These are phyloP conservation scores for Globisporangium orthogonon DNA, from an alignment of 352 stramenopile species.

Conservation along the genomic window DNA sequence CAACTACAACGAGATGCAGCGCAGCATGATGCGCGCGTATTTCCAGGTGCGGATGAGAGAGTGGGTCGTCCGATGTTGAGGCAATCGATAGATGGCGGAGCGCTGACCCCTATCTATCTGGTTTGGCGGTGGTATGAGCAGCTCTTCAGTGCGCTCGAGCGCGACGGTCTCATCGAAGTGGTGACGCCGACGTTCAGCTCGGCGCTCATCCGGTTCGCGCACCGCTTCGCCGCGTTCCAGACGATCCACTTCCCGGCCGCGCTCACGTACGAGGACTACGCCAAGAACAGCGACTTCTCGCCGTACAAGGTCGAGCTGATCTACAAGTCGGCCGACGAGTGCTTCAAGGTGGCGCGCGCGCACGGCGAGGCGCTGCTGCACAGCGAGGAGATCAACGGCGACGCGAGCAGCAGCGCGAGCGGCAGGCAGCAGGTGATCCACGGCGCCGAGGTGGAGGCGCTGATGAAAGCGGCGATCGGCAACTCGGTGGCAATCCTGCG, in stretches of 20 bases:
- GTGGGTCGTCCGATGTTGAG: background rate
- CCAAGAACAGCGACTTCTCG: constrained; percentile 78
- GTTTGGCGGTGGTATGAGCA: constrained; percentile 1
- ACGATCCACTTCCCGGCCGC: constrained; percentile 62
- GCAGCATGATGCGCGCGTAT: constrained; percentile 68
- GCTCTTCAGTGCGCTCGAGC: constrained; percentile 63
- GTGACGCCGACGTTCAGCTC: constrained; percentile 54
- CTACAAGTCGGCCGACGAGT: constrained; percentile 82
- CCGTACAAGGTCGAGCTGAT: constrained; percentile 64
- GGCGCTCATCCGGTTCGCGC: constrained; percentile 61
- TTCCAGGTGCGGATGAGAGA: constrained; percentile 38
- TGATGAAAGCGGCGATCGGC: constrained; percentile 55
- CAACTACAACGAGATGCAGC: constrained; percentile 71
- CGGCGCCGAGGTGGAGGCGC: constrained; percentile 36
- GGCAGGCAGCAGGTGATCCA: constrained; percentile 16
- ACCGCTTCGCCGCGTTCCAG: constrained; percentile 74
- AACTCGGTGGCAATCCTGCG: constrained; percentile 59
- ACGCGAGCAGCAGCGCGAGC: constrained; percentile 7
- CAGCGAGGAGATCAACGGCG: constrained; percentile 22
- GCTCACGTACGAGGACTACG: constrained; percentile 65
- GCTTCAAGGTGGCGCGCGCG: constrained; percentile 60
- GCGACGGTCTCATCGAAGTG: constrained; percentile 46
- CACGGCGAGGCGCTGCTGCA: constrained; percentile 49
- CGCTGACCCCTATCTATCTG: background rate
- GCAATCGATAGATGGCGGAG: background rate